These are phyloP conservation scores for Cryptomeria japonica DNA, from an alignment of 75 land plant genomes.

Conservation along the genomic window DNA sequence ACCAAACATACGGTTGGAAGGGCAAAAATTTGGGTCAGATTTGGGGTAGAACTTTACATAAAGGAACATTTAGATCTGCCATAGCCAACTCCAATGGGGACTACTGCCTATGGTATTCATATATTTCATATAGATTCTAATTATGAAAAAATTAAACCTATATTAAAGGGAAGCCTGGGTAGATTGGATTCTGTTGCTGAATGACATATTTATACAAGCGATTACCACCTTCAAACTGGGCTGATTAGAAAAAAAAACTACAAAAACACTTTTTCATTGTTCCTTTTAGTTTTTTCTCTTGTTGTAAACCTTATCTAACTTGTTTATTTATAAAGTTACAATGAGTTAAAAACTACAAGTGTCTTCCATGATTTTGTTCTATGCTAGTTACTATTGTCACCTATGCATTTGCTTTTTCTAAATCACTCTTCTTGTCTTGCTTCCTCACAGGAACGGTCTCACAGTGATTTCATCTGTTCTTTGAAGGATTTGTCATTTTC, in stretches of 20 bases:
- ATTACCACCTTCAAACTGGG: not conserved
- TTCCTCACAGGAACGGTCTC: slow-evolving; percentile 57
- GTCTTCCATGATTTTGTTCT: not conserved
- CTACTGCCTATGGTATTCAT: not conserved
- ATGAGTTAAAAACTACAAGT: not conserved
- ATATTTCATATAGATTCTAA: not conserved
- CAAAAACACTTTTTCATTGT: not conserved
- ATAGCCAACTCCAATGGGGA: too few species aligned
- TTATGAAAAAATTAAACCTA: not conserved
- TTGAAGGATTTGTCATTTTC: slow-evolving; percentile 59
- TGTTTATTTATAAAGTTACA: not conserved
- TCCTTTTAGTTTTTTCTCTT: not conserved
- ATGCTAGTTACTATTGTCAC: not conserved
- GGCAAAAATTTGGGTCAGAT: too few species aligned
- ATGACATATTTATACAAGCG: not conserved
- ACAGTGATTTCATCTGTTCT: slow-evolving; percentile 70
- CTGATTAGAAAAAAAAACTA: not conserved
- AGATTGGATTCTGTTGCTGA: not conserved
- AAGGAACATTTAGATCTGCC: too few species aligned
- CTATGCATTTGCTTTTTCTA: not conserved
- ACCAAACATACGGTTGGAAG: too few species aligned
- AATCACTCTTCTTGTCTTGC: not conserved
- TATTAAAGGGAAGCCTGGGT: not conserved
- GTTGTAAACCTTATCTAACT: not conserved
- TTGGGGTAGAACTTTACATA: too few species aligned